These are phyloP conservation scores for Carex kokanica DNA, from an alignment of 176 grass and related monocot species.

Conservation along the genomic window DNA sequence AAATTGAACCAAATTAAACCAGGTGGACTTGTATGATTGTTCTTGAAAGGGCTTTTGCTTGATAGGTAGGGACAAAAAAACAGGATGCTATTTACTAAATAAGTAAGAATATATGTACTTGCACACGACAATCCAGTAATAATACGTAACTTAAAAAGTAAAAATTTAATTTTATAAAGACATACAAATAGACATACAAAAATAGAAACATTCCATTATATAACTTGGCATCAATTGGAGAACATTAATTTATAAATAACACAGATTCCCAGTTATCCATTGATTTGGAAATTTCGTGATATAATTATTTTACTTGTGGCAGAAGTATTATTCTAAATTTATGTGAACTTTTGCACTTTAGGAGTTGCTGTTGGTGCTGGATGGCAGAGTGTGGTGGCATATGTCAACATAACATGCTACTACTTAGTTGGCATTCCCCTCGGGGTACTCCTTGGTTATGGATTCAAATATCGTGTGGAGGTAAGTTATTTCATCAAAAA, in stretches of 20 bases:
- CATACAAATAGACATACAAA: not conserved
- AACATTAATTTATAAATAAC: not conserved
- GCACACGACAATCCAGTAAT: not conserved
- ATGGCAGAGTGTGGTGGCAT: conserved; percentile 69
- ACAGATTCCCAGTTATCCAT: not conserved
- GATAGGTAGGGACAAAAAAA: not conserved
- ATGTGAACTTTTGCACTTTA: conserved; percentile 23
- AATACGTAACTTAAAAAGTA: not conserved
- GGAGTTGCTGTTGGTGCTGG: conserved; percentile 76
- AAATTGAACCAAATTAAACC: not conserved
- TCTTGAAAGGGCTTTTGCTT: not conserved
- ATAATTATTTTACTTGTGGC: not conserved
- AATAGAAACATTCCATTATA: not conserved
- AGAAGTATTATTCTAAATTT: not conserved
- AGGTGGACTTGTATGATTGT: not conserved
- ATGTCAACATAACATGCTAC: conserved; percentile 77
- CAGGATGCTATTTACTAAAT: not conserved
- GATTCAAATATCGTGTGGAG: conserved; percentile 50
- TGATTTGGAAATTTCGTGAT: not conserved
- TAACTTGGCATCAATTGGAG: not conserved
- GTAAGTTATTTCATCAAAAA: conserved; percentile 21
- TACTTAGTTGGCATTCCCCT: conserved; percentile 80
- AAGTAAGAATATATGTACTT: not conserved
- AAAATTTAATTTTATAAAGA: not conserved
- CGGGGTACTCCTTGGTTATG: conserved; percentile 61